These are phyloP conservation scores for Talaromyces sp. DNA, from an alignment of 2,329 filamentous ascomycete species.

Conservation along the genomic window DNA sequence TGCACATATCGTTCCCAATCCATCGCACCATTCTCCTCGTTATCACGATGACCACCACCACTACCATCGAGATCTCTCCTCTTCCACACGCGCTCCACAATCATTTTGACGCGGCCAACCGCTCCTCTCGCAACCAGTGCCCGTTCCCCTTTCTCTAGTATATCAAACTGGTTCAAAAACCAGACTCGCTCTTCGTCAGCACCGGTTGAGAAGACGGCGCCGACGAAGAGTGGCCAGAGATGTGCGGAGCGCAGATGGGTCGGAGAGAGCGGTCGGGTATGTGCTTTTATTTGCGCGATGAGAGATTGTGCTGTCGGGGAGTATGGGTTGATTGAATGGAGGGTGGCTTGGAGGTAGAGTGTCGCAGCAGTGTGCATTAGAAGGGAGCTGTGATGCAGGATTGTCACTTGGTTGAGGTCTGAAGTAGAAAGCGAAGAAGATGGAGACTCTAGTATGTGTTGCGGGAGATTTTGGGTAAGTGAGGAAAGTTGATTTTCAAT, in stretches of 20 bases:
- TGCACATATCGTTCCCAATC: conserved; percentile 15
- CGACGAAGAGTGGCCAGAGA: conserved; percentile 13
- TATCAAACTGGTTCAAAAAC: conserved; percentile 13
- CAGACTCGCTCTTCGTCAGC: conserved; percentile 13
- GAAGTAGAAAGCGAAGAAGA: background rate
- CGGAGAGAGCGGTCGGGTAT: conserved; percentile 11
- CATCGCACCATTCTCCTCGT: background rate
- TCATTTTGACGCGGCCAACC: conserved; percentile 9
- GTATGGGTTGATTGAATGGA: conserved; percentile 8
- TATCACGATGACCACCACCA: background rate
- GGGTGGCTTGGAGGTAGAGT: conserved; percentile 14
- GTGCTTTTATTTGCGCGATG: conserved; percentile 9
- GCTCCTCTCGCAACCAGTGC: conserved; percentile 11
- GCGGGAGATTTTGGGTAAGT: conserved; percentile 10
- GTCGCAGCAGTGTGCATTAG: conserved; percentile 11
- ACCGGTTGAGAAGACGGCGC: conserved; percentile 12
- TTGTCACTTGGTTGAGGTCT: conserved; percentile 1
- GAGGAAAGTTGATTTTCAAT: conserved; percentile 11
- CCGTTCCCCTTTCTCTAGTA: conserved; percentile 4
- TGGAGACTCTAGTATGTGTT: background rate
- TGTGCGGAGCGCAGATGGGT: conserved; percentile 12
- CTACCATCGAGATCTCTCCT: conserved; percentile 10
- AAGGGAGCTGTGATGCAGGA: conserved; percentile 12
- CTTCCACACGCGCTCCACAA: conserved; percentile 16
- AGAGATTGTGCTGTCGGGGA: conserved; percentile 5